These are phyloP conservation scores for Kurtzmaniella fragi DNA, from an alignment of 805 yeast species.

Conservation along the genomic window DNA sequence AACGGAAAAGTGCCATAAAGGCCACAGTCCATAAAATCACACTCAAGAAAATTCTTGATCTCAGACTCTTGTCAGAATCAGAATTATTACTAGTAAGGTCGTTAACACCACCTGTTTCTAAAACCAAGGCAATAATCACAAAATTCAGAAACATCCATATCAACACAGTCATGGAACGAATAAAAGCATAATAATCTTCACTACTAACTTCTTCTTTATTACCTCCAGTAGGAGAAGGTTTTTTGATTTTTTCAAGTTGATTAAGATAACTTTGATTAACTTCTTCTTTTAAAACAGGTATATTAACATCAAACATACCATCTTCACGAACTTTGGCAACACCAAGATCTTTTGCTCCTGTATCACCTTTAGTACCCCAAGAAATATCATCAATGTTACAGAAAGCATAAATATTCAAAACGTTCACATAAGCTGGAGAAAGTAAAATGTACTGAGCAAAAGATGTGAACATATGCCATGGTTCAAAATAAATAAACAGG, in stretches of 20 bases:
- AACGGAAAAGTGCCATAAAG: constrained; percentile 52
- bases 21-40: constrained; percentile 61
- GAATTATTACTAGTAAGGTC: constrained; percentile 24
- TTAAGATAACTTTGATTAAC: constrained; percentile 49
- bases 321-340: constrained; percentile 48
- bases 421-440: constrained; percentile 50
- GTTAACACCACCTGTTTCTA: constrained; percentile 41
- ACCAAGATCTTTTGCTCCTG: constrained; percentile 55
- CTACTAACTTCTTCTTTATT: constrained; percentile 23
- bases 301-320: constrained; percentile 52
- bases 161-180: constrained; percentile 42
- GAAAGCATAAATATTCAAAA: constrained; percentile 62
- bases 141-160: constrained; percentile 43
- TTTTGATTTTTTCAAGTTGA: constrained; percentile 49
- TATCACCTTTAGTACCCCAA: constrained; percentile 72
- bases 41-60: constrained; percentile 41
- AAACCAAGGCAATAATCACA: constrained; percentile 35
- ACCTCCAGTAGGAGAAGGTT: constrained; percentile 32
- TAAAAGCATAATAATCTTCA: constrained; percentile 43
- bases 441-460: constrained; percentile 47
- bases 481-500: constrained; percentile 55
- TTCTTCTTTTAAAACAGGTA: constrained; percentile 45
- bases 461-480: constrained; percentile 62
- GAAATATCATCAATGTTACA: constrained; percentile 70
- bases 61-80: constrained; percentile 24